Evolutionary conservation across 805 yeast genomes (phyloP).

Genomic region (Schizosaccharomyces lindneri): DNA sequence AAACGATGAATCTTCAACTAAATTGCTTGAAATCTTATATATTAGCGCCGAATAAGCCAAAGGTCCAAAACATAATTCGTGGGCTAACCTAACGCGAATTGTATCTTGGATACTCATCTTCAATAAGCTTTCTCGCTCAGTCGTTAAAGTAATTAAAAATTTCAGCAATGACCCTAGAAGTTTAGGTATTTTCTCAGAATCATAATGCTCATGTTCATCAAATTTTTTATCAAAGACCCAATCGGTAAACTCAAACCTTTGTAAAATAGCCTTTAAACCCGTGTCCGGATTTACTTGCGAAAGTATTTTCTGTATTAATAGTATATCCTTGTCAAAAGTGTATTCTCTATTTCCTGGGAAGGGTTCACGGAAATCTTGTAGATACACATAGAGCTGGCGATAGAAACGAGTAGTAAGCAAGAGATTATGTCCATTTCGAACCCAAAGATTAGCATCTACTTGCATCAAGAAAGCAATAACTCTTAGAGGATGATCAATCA

Average conservation of each 20-base stretch:
- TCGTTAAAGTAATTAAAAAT: constrained; percentile 37
- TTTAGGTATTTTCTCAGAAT: constrained; percentile 21
- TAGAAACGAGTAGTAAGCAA: constrained; percentile 59
- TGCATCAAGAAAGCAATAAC: constrained; percentile 60
- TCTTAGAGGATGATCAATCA: constrained; percentile 55
- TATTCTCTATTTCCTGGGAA: constrained; percentile 18
- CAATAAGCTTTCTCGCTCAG: constrained; percentile 25
- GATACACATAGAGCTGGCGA: constrained; percentile 44
- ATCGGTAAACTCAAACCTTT: constrained; percentile 20
- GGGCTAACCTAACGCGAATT: constrained; percentile 40
- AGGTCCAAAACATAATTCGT: constrained; percentile 50
- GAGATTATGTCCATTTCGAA: constrained; percentile 68
- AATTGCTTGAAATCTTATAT: constrained; percentile 47
- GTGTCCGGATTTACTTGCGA: constrained; percentile 21
- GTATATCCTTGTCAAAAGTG: not conserved
- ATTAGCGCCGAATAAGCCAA: constrained; percentile 47
- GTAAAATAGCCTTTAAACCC: constrained; percentile 30
- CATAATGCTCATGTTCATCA: constrained; percentile 7
- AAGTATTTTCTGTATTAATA: not conserved
- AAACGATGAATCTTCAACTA: constrained; percentile 47
- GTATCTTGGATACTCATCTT: not conserved
- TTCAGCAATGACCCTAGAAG: constrained; percentile 61
- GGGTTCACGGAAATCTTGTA: too few species aligned
- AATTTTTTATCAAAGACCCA: not conserved
- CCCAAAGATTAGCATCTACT: constrained; percentile 79